Percentiles rank a stretch among this genome's conserved stretches.
Evolutionary conservation across 257 asterid genomes (phyloP).

Genomic region (Verbena officinalis): DNA sequence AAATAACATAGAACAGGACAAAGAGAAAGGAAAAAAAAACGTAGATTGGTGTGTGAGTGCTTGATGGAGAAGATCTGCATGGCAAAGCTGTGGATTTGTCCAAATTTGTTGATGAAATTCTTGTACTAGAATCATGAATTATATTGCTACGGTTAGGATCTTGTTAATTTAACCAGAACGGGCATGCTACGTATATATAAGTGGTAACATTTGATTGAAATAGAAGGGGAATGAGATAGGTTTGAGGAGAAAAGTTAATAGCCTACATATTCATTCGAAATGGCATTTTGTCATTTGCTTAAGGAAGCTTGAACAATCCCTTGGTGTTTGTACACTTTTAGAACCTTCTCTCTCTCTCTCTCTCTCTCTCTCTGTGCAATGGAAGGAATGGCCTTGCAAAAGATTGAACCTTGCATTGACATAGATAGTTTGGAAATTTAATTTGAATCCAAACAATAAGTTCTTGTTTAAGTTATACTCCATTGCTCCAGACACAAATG

Average conservation of each 20-base stretch:
- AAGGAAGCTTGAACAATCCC: neutral
- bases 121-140: constrained; percentile 2
- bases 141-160: constrained; percentile 7
- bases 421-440: too few relatives aligned
- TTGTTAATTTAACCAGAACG: neutral
- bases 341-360: too few relatives aligned
- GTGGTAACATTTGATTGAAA: neutral
- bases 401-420: too few relatives aligned
- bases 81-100: constrained; percentile 35
- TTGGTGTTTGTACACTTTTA: neutral
- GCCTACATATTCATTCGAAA: neutral
- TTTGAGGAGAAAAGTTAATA: neutral
- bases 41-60: constrained; percentile 8
- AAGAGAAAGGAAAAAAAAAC: neutral
- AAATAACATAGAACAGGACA: neutral
- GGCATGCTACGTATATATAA: neutral
- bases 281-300: neutral
- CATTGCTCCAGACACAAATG: too few relatives aligned
- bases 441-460: too few relatives aligned
- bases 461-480: too few relatives aligned
- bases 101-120: neutral
- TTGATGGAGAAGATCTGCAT: constrained; percentile 92
- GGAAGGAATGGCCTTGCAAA: too few relatives aligned
- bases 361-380: too few relatives aligned
- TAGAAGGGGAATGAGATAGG: neutral